Evolutionary conservation across 2,329 filamentous ascomycete species (phyloP).

Genomic region (Pyrenophora teres): DNA sequence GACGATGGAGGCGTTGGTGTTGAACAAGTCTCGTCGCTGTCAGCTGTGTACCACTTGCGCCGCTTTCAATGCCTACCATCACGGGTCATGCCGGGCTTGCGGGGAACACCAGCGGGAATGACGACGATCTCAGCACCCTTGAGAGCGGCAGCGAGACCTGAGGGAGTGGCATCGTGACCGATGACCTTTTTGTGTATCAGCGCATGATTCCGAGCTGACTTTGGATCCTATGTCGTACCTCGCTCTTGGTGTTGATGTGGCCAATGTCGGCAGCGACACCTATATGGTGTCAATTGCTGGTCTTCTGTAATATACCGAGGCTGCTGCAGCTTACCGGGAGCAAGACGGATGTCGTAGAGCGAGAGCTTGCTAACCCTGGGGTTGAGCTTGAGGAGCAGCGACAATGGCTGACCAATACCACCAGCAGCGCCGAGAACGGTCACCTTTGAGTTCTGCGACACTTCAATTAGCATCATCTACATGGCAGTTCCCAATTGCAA

Average conservation of each 20-base stretch:
- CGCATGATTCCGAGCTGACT: conserved; percentile 9
- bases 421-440: conserved; percentile 94
- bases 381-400: conserved; percentile 98
- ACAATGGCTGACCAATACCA: conserved; percentile 98
- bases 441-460: conserved; percentile 86
- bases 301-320: not conserved
- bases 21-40: conserved; percentile 81
- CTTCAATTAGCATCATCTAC: conserved; percentile 28
- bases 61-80: conserved; percentile 63
- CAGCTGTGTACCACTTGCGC: conserved; percentile 9
- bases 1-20: conserved; percentile 99
- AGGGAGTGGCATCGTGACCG: conserved; percentile 79
- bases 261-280: conserved; percentile 98
- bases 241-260: conserved; percentile 99
- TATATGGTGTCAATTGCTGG: conserved; percentile 47
- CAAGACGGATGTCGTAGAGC: conserved; percentile 96
- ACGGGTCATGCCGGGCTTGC: conserved; percentile 99
- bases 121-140: conserved; percentile 91
- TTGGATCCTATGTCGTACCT: conserved; percentile 46
- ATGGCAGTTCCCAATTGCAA: conserved; percentile 14
- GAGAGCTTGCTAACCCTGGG: conserved; percentile 90
- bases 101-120: conserved; percentile 96
- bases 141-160: conserved; percentile 77
- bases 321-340: conserved; percentile 70
- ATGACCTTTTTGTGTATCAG: conserved; percentile 63